Evolutionary conservation across 2,329 filamentous ascomycete genomes (phyloP).

Genomic region (Talaromyces islandicus): DNA sequence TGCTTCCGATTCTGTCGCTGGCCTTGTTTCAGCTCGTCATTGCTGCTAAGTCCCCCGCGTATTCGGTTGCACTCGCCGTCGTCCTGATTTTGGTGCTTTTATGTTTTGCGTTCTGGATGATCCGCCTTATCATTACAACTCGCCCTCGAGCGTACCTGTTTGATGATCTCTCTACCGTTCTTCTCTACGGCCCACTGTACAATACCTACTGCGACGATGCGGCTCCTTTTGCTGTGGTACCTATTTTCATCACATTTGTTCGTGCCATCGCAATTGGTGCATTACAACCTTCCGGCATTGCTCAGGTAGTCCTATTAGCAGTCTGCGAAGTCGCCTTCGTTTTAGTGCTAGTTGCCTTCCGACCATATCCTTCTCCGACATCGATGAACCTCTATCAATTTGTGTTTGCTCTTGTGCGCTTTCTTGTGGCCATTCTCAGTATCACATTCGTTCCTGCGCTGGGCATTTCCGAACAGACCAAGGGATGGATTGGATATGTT

Average conservation of each 20-base stretch:
- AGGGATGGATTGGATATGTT: slow-evolving; percentile 92
- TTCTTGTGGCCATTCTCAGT: slow-evolving; percentile 69
- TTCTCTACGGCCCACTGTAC: slow-evolving; percentile 88
- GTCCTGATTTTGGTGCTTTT: slow-evolving; percentile 68
- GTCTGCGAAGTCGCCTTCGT: slow-evolving; percentile 92
- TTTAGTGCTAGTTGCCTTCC: slow-evolving; percentile 79
- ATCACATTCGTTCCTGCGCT: slow-evolving; percentile 80
- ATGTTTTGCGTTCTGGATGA: slow-evolving; percentile 69
- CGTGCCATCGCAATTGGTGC: slow-evolving; percentile 88
- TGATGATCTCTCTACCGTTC: slow-evolving; percentile 82
- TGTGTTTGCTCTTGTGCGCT: slow-evolving; percentile 70
- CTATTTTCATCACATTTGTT: slow-evolving; percentile 75
- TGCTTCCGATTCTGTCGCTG: slow-evolving; percentile 77
- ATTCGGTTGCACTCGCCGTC: slow-evolving; percentile 67
- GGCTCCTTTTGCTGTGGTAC: slow-evolving; percentile 81
- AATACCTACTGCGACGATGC: slow-evolving; percentile 96
- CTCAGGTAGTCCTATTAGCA: slow-evolving; percentile 83
- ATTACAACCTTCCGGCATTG: slow-evolving; percentile 85
- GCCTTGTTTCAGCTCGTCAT: slow-evolving; percentile 90
- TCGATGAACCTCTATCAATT: slow-evolving; percentile 97
- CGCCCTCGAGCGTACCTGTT: slow-evolving; percentile 82
- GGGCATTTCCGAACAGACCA: slow-evolving; percentile 68
- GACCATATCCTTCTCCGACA: slow-evolving; percentile 81
- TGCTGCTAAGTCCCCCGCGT: slow-evolving; percentile 60
- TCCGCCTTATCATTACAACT: slow-evolving; percentile 72